phyloP scores from a whole-genome alignment of 805 yeast species.

The Barnettozyma sp. region DNA sequence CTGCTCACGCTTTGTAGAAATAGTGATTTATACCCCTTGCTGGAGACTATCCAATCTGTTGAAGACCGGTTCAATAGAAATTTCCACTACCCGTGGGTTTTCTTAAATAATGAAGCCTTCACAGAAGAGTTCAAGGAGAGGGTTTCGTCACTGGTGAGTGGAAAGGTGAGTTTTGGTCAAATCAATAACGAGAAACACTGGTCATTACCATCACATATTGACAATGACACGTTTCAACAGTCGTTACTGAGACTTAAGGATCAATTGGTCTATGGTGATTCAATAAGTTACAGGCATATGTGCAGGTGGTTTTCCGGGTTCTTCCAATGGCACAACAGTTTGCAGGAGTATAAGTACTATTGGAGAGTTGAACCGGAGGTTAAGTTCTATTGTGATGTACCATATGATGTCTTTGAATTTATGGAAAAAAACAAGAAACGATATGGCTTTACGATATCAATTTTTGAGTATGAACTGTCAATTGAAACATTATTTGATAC shows the following conservation, averaged over 20 bases:
- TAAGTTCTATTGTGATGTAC: slow-evolving; percentile 66
- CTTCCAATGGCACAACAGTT: slow-evolving; percentile 64
- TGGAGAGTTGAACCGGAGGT: slow-evolving; percentile 92
- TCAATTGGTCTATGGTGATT: slow-evolving; percentile 63
- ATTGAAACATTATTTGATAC: slow-evolving; percentile 42
- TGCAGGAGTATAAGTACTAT: slow-evolving; percentile 72
- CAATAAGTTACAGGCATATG: slow-evolving; percentile 80
- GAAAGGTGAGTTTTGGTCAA: slow-evolving; percentile 62
- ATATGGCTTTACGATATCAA: slow-evolving; percentile 70
- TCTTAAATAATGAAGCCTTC: slow-evolving; percentile 76
- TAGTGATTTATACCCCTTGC: slow-evolving; percentile 43
- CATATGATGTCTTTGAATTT: slow-evolving; percentile 49
- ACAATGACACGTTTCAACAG: slow-evolving; percentile 58
- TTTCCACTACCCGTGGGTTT: slow-evolving; percentile 87
- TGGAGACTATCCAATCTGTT: slow-evolving; percentile 45
- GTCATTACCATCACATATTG: slow-evolving; percentile 81
- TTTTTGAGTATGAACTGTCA: slow-evolving; percentile 56
- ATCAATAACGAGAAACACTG: slow-evolving; percentile 70
- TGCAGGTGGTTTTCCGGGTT: slow-evolving; percentile 84
- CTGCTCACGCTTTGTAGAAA: slow-evolving; percentile 53
- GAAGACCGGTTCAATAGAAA: slow-evolving; percentile 36
- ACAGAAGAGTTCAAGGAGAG: slow-evolving; percentile 57
- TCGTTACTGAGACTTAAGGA: slow-evolving; percentile 50
- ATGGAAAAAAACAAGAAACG: slow-evolving; percentile 50
- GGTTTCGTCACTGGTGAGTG: slow-evolving; percentile 51